Conservation (phyloP, 768 basidiomycete genomes). For the Chlorophyllum brunneum region DNA sequence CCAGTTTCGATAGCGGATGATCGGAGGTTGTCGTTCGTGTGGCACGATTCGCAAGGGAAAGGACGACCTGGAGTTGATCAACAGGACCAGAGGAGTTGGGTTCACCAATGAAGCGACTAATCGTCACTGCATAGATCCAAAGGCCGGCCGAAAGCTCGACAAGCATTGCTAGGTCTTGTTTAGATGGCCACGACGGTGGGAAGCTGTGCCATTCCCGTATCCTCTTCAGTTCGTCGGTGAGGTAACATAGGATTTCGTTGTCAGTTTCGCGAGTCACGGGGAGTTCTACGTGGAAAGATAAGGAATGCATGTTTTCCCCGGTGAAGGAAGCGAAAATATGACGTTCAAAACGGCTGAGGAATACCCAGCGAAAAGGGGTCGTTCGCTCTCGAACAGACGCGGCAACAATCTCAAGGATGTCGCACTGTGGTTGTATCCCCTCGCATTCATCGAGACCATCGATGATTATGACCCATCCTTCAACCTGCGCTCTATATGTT, state of each 20-base stretch:
- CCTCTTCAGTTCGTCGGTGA: constrained; percentile 4
- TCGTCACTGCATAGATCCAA: constrained; percentile 6
- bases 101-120: constrained; percentile 11
- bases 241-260: constrained; percentile 10
- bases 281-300: constrained; percentile 1
- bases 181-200: constrained; percentile 9
- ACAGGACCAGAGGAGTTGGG: constrained; percentile 1
- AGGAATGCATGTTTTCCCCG: not conserved
- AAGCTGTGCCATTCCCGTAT: not conserved
- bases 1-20: not conserved
- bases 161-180: not conserved
- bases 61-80: not conserved
- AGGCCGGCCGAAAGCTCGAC: constrained; percentile 2
- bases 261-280: constrained; percentile 7
- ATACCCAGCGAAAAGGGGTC: not conserved
- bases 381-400: not conserved
- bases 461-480: constrained; percentile 1
- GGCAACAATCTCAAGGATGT: not conserved
- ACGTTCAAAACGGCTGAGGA: not conserved
- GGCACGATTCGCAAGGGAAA: not conserved
- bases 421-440: not conserved
- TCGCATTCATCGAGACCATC: constrained; percentile 14
- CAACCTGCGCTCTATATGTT: not conserved
- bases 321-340: constrained; percentile 7
- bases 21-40: not conserved